Conservation (phyloP, 805 yeast species). For the Ogataea henricii region DNA sequence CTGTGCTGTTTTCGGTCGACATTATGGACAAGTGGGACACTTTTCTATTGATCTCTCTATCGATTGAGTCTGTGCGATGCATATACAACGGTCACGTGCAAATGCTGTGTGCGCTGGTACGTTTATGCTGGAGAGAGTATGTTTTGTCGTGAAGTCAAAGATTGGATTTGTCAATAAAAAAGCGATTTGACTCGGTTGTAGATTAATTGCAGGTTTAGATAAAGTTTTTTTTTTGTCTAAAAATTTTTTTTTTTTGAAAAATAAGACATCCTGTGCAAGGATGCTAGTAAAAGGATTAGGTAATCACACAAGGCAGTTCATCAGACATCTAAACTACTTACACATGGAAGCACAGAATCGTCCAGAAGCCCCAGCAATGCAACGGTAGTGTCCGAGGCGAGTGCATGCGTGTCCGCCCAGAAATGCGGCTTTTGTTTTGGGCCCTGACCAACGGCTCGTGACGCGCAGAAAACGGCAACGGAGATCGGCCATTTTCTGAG, state of each 20-base stretch:
- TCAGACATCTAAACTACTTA: too few species aligned
- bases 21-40: constrained; percentile 14
- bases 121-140: too few species aligned
- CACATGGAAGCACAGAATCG: too few species aligned
- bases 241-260: not conserved
- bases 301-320: too few species aligned
- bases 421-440: not conserved
- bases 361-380: too few species aligned
- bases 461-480: not conserved
- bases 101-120: not conserved
- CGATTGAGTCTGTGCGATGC: constrained; percentile 20
- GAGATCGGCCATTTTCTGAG: not conserved
- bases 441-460: not conserved
- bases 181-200: not conserved
- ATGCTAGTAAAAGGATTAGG: too few species aligned
- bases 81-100: not conserved
- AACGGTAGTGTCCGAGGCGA: too few species aligned
- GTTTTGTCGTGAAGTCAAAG: too few species aligned
- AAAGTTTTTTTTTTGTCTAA: not conserved
- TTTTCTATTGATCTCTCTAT: constrained; percentile 23
- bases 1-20: constrained; percentile 5
- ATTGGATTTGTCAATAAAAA: not conserved
- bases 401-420: not conserved
- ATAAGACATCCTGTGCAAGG: not conserved
- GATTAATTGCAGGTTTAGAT: constrained; percentile 1